These are phyloP conservation scores for Solanum chaucha DNA, from an alignment of 257 asterid species.

Conservation along the genomic window DNA sequence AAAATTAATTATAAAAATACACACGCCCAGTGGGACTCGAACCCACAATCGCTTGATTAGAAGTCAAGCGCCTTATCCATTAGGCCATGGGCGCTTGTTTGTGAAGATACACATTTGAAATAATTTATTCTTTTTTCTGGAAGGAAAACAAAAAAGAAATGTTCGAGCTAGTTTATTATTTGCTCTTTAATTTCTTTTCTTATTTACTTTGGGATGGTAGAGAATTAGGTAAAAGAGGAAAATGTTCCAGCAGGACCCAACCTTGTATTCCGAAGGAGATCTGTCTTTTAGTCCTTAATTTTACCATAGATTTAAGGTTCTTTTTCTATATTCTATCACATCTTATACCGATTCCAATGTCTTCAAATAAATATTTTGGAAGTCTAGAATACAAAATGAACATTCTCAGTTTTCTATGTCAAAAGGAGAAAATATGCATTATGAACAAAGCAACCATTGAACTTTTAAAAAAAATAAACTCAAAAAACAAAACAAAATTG, in stretches of 20 bases:
- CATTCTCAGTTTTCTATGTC: neutral
- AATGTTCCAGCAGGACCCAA: neutral
- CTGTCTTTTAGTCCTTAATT: neutral
- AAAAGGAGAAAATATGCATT: neutral
- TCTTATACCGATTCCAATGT: neutral
- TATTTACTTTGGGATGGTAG: neutral
- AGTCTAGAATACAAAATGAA: neutral
- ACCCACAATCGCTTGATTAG: neutral
- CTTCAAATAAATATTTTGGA: neutral
- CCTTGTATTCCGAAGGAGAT: neutral
- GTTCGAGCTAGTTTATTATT: neutral
- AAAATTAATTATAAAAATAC: no score
- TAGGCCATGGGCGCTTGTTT: neutral
- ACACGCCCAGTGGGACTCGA: neutral
- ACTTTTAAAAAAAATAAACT: neutral
- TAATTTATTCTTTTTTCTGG: rapidly evolving
- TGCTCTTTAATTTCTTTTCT: neutral
- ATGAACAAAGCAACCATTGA: neutral
- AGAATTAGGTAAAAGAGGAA: neutral
- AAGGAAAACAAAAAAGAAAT: no score
- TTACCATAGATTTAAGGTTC: neutral
- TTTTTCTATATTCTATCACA: neutral
- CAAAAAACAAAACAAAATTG: neutral
- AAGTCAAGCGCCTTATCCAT: neutral
- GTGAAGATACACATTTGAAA: rapidly evolving